Conservation (phyloP, 2,329 filamentous ascomycete species). For the Aspergillus glaucus region DNA sequence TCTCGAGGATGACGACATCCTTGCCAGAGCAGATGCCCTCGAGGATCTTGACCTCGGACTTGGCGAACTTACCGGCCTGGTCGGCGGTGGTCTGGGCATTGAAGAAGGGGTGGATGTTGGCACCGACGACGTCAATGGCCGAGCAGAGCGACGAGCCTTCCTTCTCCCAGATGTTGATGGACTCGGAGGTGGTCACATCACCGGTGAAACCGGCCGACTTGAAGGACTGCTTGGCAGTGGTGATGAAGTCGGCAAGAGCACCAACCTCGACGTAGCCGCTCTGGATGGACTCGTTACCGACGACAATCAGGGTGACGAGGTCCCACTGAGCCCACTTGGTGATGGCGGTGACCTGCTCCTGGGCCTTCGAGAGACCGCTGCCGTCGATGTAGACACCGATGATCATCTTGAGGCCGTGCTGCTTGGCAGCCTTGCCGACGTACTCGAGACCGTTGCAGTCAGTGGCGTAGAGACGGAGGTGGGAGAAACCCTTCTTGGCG, state of each 20-base stretch:
- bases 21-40: constrained; percentile 64
- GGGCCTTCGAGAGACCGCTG: constrained; percentile 54
- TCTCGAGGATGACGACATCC: constrained; percentile 76
- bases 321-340: constrained; percentile 67
- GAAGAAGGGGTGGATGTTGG: constrained; percentile 95
- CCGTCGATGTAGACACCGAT: constrained; percentile 78
- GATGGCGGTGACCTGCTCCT: constrained; percentile 69
- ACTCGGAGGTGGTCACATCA: constrained; percentile 77
- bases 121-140: constrained; percentile 69
- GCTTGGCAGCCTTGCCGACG: constrained; percentile 63
- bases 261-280: constrained; percentile 59
- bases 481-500: constrained; percentile 59
- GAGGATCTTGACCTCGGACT: constrained; percentile 65
- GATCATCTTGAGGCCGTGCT: constrained; percentile 69
- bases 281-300: constrained; percentile 89
- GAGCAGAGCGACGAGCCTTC: constrained; percentile 59
- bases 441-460: constrained; percentile 77
- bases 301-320: constrained; percentile 69
- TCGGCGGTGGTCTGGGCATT: constrained; percentile 60
- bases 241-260: constrained; percentile 66
- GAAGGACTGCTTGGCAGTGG: constrained; percentile 59
- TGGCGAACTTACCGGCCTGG: constrained; percentile 70
- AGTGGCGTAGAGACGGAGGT: constrained; percentile 80
- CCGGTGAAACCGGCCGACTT: constrained; percentile 61
- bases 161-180: constrained; percentile 67